Evolutionary conservation across 2,329 filamentous ascomycete species (phyloP).

Genomic region (Alternaria rosae): DNA sequence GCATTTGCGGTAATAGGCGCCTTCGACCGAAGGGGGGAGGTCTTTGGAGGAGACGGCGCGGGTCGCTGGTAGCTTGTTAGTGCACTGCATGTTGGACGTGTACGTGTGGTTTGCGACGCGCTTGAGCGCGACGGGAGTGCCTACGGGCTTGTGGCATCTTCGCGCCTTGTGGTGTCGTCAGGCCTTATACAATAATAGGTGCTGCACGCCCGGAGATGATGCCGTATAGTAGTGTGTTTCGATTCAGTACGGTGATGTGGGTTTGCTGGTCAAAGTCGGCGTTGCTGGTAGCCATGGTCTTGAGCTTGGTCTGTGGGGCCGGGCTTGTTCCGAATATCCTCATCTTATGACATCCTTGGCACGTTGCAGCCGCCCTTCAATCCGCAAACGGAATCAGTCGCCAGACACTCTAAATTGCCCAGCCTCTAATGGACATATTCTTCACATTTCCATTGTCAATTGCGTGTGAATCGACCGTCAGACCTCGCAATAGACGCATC

Average conservation of each 20-base stretch:
- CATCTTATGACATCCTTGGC: constrained; percentile 5
- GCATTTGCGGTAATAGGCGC: constrained; percentile 95
- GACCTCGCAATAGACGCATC: no score
- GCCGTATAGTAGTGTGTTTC: not conserved
- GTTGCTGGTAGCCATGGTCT: constrained; percentile 14
- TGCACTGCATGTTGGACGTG: not conserved
- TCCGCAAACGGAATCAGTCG: not conserved
- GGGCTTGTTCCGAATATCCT: constrained; percentile 22
- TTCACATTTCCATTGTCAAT: no score
- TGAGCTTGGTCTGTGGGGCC: constrained; percentile 24
- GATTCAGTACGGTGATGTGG: not conserved
- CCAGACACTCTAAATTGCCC: no score
- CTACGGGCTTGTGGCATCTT: constrained; percentile 35
- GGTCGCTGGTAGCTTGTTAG: constrained; percentile 26
- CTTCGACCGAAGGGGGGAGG: constrained; percentile 88
- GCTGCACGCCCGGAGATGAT: not conserved
- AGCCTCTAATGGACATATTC: no score
- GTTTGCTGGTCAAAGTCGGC: constrained; percentile 11
- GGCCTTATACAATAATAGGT: not conserved
- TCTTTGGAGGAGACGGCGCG: constrained; percentile 47
- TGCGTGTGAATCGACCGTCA: no score
- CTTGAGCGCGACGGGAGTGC: not conserved
- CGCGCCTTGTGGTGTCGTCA: constrained; percentile 1
- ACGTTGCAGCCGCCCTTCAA: not conserved
- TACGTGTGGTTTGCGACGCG: constrained; percentile 7